phyloP scores from a whole-genome alignment of 768 basidiomycete genomes.

The Tricholoma hemisulphureum region DNA sequence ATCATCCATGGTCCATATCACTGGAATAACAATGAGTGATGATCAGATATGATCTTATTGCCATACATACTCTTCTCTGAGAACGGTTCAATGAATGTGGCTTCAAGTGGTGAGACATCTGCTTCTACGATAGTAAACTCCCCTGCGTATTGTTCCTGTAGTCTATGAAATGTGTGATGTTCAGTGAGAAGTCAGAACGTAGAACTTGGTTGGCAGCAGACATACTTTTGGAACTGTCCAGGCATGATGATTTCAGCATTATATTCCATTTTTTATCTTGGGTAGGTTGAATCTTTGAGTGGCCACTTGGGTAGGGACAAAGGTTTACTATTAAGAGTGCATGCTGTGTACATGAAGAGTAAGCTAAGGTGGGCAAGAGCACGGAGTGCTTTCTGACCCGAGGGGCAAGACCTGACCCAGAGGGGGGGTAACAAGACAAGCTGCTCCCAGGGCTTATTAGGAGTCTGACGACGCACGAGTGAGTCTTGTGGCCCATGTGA shows the following conservation, averaged over 20 bases:
- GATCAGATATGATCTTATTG: background rate
- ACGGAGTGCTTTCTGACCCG: background rate
- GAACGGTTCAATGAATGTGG: constrained; percentile 87
- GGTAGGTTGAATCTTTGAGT: no score
- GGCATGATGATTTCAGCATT: constrained; percentile 77
- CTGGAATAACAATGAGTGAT: constrained; percentile 34
- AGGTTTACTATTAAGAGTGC: no score
- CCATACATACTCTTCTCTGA: constrained; percentile 55
- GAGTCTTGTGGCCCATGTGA: background rate
- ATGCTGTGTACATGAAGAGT: no score
- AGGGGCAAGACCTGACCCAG: background rate
- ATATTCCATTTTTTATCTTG: no score
- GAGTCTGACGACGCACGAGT: background rate
- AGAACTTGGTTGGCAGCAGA: no score
- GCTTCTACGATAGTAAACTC: constrained; percentile 68
- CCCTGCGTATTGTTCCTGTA: constrained; percentile 73
- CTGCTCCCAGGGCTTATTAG: background rate
- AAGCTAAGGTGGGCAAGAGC: background rate
- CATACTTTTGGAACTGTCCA: constrained; percentile 79
- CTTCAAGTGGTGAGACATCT: constrained; percentile 85
- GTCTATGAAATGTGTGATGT: constrained; percentile 36
- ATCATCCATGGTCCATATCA: constrained; percentile 69
- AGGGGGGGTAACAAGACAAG: background rate
- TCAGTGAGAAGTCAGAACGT: constrained; percentile 4
- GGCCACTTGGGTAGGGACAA: no score